Base-by-base conservation (phyloP, 441 rosid genomes). In the Corymbia calophylla region DNA sequence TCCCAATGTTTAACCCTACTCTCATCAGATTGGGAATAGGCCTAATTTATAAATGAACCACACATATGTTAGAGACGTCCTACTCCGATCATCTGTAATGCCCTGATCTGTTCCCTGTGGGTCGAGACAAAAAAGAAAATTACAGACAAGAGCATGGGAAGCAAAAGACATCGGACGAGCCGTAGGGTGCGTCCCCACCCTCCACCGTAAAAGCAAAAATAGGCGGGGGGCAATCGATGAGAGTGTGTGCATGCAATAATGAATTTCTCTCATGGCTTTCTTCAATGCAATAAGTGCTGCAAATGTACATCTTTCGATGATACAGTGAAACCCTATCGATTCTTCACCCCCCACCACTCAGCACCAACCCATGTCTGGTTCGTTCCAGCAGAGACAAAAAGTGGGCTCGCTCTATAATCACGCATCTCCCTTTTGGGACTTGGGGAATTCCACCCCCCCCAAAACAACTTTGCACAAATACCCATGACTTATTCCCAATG, bases 221-320 rank as follows among this genome's bases (percentile, higher is more conserved):
- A 12, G 51, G 84, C 13, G 8, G 84, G 84, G 17, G 18, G 47
- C 84, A 77, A 77, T 77, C 1, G 84, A 77, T 44, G 84, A 77
- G 84, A 73, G 84, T 77, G 16, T 44, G 84, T 23, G 84, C 84
- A 44, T 5, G 84, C 27, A 77, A 77, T 77, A 44, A 77, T 77
- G 84, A 12, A 89, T 62, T 53, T 55, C 88, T 86, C 4, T 51
- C 68, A 80, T 91, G 89, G 90, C 94, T 93, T 93, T 93, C 96
- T 93, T 89, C 91, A 87, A 47, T 48, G 94, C 90, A 91, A 93
- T 94, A 84, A 94, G 94, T 92, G 91, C 51, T 73, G 51, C 84
- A 6, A 44, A 77, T 44, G 88, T 87, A 47, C 25, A 5, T 3
- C 25, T 25, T 23, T 85, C 90, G 92, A 92, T 81, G 49, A 89